Evolutionary conservation across 2,329 filamentous ascomycete genomes (phyloP), one percentile per base, ranked within the genome.

Genomic region (Colletotrichum limetticola): DNA sequence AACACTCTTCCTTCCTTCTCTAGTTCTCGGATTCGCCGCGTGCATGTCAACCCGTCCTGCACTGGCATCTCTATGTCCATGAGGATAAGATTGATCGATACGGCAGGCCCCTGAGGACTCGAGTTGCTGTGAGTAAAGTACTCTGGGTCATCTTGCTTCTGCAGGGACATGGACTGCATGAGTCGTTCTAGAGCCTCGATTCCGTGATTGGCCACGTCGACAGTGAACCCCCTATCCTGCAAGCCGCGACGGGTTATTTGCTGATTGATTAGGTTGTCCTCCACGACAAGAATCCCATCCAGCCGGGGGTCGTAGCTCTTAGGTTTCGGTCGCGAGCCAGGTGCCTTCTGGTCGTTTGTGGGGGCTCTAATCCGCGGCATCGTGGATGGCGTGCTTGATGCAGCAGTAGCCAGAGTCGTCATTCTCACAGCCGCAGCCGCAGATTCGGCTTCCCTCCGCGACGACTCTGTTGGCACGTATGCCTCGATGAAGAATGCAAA

Each of bases 1-100:
- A 83, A 80, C 4, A 92, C 83, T 73, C 85, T 85, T 9, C 89
- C 88, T 42, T 85, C 81, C 53, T 81, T 82, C 79, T 93, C 91
- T 68, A 93, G 80, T 74, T 90, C 86, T 19, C 93, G 87, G 68
- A 95, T 93, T 56, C 86, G 86, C 37, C 86, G 85, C 14, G 91
- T 92, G 78, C 92, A 93, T 1, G 90, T 90, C 69, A 93, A 83
- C 0, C 93, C 93, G 76, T 94, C 91, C 85, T 93, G 92, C 19
- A 94, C 83, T 1, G 92, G 92, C 92, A 94, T 94, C 78, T 94
- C 91, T 76, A 93, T 90, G 77, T 94, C 93, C 92, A 94, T 94
- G 24, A 94, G 84, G 22, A 94, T 89, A 5, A 94, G 84, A 62
- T 89, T 89, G 28, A 92, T 82, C 1, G 85, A 82, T 30, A 86